A percentile compares a stretch with the other conserved stretches of the same genome.
Evolutionary conservation across 306 rosid genomes (phyloP).

Genomic region (Glycine tomentella): DNA sequence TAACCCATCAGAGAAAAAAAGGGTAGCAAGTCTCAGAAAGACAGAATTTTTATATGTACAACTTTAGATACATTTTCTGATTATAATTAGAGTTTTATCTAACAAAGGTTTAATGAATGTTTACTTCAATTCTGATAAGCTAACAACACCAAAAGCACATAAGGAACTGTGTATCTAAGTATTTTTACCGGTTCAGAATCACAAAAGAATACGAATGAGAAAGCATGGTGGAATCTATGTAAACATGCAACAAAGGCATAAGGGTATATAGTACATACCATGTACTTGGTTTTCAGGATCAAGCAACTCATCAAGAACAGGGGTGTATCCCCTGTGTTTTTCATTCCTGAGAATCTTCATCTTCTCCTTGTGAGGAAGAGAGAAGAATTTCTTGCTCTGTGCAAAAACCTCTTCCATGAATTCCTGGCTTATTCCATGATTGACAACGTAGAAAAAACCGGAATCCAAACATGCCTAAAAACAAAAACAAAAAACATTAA

Average conservation of each 20-base stretch:
- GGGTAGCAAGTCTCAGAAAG: too few relatives aligned
- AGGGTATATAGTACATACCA: slow-evolving; percentile 50
- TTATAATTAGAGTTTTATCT: too few relatives aligned
- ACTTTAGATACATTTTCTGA: too few relatives aligned
- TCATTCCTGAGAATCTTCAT: slow-evolving; percentile 86
- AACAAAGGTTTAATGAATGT: too few relatives aligned
- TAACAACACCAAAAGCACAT: too few relatives aligned
- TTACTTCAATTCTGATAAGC: neutral
- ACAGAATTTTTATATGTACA: too few relatives aligned
- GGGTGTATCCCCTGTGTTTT: slow-evolving; percentile 88
- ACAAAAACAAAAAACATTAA: neutral
- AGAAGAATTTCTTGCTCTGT: slow-evolving; percentile 71
- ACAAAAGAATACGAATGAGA: too few relatives aligned
- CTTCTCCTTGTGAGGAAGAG: slow-evolving; percentile 64
- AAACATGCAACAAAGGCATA: too few relatives aligned
- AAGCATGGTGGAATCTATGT: too few relatives aligned
- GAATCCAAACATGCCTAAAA: slow-evolving; percentile 85
- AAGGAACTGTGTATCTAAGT: neutral
- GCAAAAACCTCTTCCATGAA: slow-evolving; percentile 79
- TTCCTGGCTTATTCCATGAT: slow-evolving; percentile 77
- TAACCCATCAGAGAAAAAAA: slow-evolving; percentile 20
- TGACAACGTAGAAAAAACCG: slow-evolving; percentile 91
- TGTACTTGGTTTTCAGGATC: slow-evolving; percentile 78
- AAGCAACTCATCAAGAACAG: slow-evolving; percentile 79
- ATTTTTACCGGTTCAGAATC: neutral